Evolutionary conservation across 2,329 filamentous ascomycete species (phyloP), one percentile per base, ranked within the genome.

Genomic region (Seiridium unicorne): DNA sequence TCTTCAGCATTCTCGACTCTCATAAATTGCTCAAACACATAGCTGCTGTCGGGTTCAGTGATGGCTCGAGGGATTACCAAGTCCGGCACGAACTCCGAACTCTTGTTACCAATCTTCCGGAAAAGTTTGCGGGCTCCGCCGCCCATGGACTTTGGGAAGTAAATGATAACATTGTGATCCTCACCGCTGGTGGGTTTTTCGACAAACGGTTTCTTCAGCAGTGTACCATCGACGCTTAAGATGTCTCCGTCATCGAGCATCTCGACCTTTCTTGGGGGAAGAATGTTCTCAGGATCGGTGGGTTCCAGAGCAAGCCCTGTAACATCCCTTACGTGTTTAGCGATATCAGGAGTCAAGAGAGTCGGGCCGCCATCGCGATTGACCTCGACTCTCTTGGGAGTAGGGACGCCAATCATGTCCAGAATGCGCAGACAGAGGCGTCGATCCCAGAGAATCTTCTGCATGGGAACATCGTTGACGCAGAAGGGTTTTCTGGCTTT

Each of bases 121-220:
- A 99, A 99, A 3, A 99, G 84, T 66, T 94, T 91, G 61, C 96
- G 85, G 34, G 93, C 96, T 61, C 95, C 95, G 53, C 94, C 93
- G 3, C 93, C 93, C 53, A 91, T 85, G 47, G 91, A 90, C 63
- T 89, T 90, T 31, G 94, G 92, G 70, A 96, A 98, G 77, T 98
- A 99, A 59, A 99, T 97, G 76, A 96, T 90, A 68, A 99, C 97
- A 73, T 99, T 99, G 78, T 99, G 95, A 70, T 99, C 94, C 76
- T 99, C 95, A 40, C 95, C 95, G 70, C 92, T 97, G n/a, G 93
- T 93, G 0, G 95, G 95, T 74, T 99, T 99, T 73, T 99, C 95
- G 44, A 99, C 95, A 71, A 99, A 99, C 0, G 95, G 95, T 72
- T 99, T 99, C 67, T 84, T 89, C 51, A 99, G 83, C 3, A 88